Evolutionary conservation across 1,139 yeast species (phyloP), one percentile per base, ranked within the genome.

Genomic region (Dujonia santamariae): DNA sequence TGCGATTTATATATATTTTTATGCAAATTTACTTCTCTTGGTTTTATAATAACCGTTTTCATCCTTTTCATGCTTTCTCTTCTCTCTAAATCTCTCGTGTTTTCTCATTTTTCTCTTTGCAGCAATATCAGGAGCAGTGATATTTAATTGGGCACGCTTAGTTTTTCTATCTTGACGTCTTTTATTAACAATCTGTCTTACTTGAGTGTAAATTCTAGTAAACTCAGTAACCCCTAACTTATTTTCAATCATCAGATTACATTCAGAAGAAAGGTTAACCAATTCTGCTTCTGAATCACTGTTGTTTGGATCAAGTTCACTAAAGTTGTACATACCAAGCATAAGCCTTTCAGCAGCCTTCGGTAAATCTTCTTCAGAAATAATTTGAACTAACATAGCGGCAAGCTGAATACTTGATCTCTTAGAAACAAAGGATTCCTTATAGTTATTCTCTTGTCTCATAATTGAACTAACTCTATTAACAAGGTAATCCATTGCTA

Each of bases 91-190:
- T 48, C 82, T 74, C 33, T 72, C 76, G 60, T 88, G 95, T 56
- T 85, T 85, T 59, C 71, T 81, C 48, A 85, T 54, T 60, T 85
- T 86, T 56, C 85, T 76, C 49, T 73, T 75, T 3, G 96, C 95
- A 17, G 86, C 81, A 28, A 75, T 60, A 15, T 84, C 96, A 0
- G 98, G 98, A 4, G 85, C 85, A 11, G 73, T 72, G 4, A 90
- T 71, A 2, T 90, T 86, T 55, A 86, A 63, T 43, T 85, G 81
- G 0, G 96, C 84, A 39, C 90, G 72, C 52, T 80, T 82, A 1
- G 85, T 74, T 51, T 70, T 80, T 59, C 97, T 78, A 34, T 86
- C 94, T 41, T 73, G 72, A 50, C 97, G 76, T 55, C 87, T 73
- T 20, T 67, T 66, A 28, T 62, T 62, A 15, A 90, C 81, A 12